Evolutionary conservation across 2,329 filamentous ascomycete species (phyloP), one percentile per base, ranked within the genome.

Genomic region (Cladosporium sp.): DNA sequence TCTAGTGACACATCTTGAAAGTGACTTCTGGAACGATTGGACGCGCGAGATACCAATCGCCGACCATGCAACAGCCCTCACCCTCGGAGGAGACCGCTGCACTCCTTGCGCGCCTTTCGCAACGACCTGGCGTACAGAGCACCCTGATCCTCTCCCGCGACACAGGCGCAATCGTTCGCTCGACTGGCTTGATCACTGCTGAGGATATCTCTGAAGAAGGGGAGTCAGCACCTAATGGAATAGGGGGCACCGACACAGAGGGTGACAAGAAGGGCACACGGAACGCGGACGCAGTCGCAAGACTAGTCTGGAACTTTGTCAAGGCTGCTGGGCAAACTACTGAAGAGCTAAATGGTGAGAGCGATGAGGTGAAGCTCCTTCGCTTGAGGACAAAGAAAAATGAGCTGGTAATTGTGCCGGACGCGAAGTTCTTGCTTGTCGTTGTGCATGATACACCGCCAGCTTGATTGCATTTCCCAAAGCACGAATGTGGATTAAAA

Each of bases 311-410:
- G 86, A 83, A 82, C 54, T 92, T 90, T 72, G 80, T 92, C 60
- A 85, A 84, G 63, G 80, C 80, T 9, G 87, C 89, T 1, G 87
- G 85, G 17, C 81, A 78, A 39, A 74, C 93, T 63, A 84, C 91
- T n/a, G 79, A 86, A 61, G 87, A 87, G 60, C 75, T 93, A 65
- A 89, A 92, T 68, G 79, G 80, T 32, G 87, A 91, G 75, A 84
- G 88, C 80, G 90, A 94, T 66, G 89, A 92, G 69, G 74, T 92
- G 61, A 91, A 87, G 74, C 77, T 94, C 48, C 73, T 94, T 52
- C 81, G 89, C 61, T 70, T 95, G 62, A 82, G 90, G 63, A 93
- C 89, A n/a, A 91, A 86, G 77, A 91, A 89, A 72, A 88, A 91
- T 65, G 90, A 95, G 72, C 76, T 94, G 61, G 87, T 94, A 59